These are phyloP conservation scores for Colletotrichum australisinense DNA, from an alignment of 2,329 filamentous ascomycete genomes.

Conservation along the genomic window DNA sequence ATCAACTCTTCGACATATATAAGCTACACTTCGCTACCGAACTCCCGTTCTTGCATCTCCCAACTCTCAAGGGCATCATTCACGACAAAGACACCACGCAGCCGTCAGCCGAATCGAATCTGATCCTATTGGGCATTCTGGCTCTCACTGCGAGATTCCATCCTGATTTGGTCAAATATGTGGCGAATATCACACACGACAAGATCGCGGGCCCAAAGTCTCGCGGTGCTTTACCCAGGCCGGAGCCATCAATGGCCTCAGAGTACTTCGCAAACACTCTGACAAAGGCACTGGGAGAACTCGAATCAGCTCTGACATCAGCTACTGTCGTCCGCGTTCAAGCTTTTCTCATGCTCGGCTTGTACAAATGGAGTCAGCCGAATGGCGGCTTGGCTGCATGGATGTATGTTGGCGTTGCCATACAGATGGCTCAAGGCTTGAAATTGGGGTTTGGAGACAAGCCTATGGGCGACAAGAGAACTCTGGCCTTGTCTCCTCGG, in stretches of 20 bases:
- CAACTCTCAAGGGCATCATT: constrained; percentile 68
- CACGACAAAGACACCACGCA: constrained; percentile 50
- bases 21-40: constrained; percentile 79
- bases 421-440: constrained; percentile 71
- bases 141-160: constrained; percentile 78
- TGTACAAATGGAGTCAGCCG: constrained; percentile 78
- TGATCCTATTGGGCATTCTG: constrained; percentile 74
- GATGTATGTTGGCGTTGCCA: constrained; percentile 73
- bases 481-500: constrained; percentile 7
- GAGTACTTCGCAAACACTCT: constrained; percentile 74
- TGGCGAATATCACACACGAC: constrained; percentile 51
- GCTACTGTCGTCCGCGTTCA: constrained; percentile 74
- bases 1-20: constrained; percentile 76
- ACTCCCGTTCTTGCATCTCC: constrained; percentile 76
- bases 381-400: constrained; percentile 70
- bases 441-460: constrained; percentile 69
- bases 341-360: constrained; percentile 75
- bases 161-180: constrained; percentile 66
- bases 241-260: constrained; percentile 67
- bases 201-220: constrained; percentile 46
- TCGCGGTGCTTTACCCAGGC: constrained; percentile 46
- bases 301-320: constrained; percentile 58
- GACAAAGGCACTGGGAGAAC: constrained; percentile 59
- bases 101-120: constrained; percentile 58
- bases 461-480: constrained; percentile 38